Conservation (phyloP, 495 filamentous ascomycete species). For the Cairneyella variabilis region DNA sequence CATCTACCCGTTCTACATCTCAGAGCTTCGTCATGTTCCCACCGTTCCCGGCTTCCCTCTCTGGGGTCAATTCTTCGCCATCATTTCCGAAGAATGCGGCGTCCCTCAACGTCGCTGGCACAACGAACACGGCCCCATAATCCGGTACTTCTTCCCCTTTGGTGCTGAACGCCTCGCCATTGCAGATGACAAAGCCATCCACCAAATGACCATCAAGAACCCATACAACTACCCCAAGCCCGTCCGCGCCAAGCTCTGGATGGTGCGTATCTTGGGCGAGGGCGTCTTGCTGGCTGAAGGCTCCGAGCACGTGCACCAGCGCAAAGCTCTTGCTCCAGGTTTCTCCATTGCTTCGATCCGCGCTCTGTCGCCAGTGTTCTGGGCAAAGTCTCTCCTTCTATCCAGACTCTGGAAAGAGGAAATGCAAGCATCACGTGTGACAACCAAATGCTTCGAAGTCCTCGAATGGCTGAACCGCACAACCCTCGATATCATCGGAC, state of each 20-base stretch:
- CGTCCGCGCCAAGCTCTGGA: slow-evolving; percentile 40
- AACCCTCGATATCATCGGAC: slow-evolving; percentile 83
- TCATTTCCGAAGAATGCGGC: slow-evolving; percentile 36
- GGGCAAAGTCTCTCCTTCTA: slow-evolving; percentile 59
- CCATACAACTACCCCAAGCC: slow-evolving; percentile 53
- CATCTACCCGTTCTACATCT: slow-evolving; percentile 39
- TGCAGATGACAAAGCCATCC: slow-evolving; percentile 40
- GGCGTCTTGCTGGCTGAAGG: slow-evolving; percentile 81
- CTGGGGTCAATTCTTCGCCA: slow-evolving; percentile 38
- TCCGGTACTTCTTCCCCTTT: slow-evolving; percentile 44
- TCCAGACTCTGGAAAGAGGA: slow-evolving; percentile 36
- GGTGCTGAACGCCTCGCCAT: slow-evolving; percentile 40
- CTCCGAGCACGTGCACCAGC: slow-evolving; percentile 75
- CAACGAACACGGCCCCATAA: slow-evolving; percentile 35
- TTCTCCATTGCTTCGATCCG: slow-evolving; percentile 83
- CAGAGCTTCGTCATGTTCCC: slow-evolving; percentile 39
- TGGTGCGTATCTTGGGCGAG: slow-evolving; percentile 65
- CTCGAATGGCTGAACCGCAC: slow-evolving; percentile 65
- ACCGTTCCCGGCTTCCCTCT: slow-evolving; percentile 40
- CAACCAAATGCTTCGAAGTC: slow-evolving; percentile 59
- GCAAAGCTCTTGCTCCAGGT: slow-evolving; percentile 73
- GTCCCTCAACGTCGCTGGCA: slow-evolving; percentile 40
- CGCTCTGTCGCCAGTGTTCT: slow-evolving; percentile 79
- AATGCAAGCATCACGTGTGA: slow-evolving; percentile 33
- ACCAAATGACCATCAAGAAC: slow-evolving; percentile 47